Evolutionary conservation across 805 yeast genomes (phyloP), one percentile per base, ranked within the genome.

Genomic region (Myxozyma vanderwaltii): DNA sequence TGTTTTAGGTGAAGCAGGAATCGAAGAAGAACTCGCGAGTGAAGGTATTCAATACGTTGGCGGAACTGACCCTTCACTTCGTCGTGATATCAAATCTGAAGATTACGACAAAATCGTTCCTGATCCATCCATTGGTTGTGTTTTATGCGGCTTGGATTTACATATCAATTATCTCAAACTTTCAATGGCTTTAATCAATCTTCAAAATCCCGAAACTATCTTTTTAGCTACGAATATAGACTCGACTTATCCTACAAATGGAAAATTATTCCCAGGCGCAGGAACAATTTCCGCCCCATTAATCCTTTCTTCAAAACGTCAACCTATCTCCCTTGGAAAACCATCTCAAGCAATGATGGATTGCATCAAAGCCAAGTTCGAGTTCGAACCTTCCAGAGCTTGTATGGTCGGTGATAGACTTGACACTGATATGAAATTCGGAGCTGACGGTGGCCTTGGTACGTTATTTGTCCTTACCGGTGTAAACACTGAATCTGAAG

Each of bases 401-500:
- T 80, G 92, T 65, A 94, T 94, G 98, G 83, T 94, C 58, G 99
- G 99, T 21, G 99, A 94, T 72, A 80, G 99, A 65, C 78, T 94
- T 59, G 92, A 94, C 72, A 94, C 99, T 0, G 99, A 94, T 69
- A 92, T 94, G 85, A 82, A 81, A 70, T 94, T 94, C 73, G 99
- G 98, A 45, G 79, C 82, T 56, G 86, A 85, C 59, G 96, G 96
- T 54, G 94, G 94, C 1, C 79, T 94, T 45, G 91, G 86, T 56
- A 91, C 98, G 1, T 74, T 94, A 58, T 77, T 94, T 67, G 99
- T 94, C 2, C 80, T 94, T 56, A 88, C 95, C 1, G 99, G 99
- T 45, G 91, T 94, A 61, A 97, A 91, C 70, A 84, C 85, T 1
- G 91, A 87, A 66, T 83, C 80, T 44, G 77, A 79, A 24, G 86